These are phyloP conservation scores for Umbelopsis vinacea DNA, from an alignment of 192 early-diverging fungal genomes.

Conservation along the genomic window DNA sequence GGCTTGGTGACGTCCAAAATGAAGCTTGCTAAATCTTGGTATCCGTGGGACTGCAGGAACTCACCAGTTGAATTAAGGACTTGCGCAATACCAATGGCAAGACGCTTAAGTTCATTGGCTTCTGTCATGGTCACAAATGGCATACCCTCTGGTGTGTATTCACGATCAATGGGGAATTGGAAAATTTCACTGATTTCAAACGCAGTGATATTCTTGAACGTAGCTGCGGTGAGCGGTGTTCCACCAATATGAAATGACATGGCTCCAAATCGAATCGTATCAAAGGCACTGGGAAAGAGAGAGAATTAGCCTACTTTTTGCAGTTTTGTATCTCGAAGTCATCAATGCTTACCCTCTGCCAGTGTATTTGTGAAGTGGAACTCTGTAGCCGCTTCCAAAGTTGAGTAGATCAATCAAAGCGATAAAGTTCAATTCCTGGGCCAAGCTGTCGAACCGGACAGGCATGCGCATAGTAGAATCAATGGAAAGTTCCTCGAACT, in stretches of 20 bases:
- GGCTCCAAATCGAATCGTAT: conserved; percentile 79
- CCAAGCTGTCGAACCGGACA: conserved; percentile 71
- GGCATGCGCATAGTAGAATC: conserved; percentile 68
- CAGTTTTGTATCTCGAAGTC: background rate
- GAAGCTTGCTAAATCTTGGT: conserved; percentile 69
- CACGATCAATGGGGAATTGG: conserved; percentile 72
- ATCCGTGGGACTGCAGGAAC: conserved; percentile 63
- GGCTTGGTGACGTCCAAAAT: conserved; percentile 64
- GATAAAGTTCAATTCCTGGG: conserved; percentile 81
- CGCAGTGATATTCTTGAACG: conserved; percentile 60
- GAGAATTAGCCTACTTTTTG: background rate
- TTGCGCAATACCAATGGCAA: conserved; percentile 66
- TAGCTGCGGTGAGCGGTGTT: conserved; percentile 57
- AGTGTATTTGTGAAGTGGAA: conserved; percentile 63
- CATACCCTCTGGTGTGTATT: conserved; percentile 58
- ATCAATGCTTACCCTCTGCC: conserved; percentile 47
- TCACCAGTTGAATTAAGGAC: conserved; percentile 74
- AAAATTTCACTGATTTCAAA: conserved; percentile 70
- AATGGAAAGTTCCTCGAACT: conserved; percentile 46
- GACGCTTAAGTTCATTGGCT: conserved; percentile 59
- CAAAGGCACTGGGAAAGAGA: conserved; percentile 59
- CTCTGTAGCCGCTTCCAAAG: conserved; percentile 77
- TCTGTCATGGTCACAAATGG: conserved; percentile 69
- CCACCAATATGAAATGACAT: conserved; percentile 84
- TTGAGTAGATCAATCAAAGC: conserved; percentile 75